These are phyloP conservation scores for Saccharomyces hybrid DNA, from an alignment of 1,139 yeast species.

Conservation along the genomic window DNA sequence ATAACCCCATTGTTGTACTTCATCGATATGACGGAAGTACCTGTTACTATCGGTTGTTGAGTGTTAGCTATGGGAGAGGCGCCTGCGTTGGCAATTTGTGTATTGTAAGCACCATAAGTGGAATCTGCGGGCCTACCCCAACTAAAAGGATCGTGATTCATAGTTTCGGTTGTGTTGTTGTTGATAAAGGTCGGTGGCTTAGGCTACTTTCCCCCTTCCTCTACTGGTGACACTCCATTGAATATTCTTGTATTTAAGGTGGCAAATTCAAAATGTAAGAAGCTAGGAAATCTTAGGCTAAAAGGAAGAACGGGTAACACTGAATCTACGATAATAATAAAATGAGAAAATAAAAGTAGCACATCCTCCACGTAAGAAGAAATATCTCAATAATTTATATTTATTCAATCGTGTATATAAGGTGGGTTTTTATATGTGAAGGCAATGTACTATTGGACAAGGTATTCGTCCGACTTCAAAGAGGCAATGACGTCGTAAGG, in stretches of 20 bases:
- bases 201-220: neutral
- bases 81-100: slow-evolving; percentile 58
- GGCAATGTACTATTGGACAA: slow-evolving; percentile 1
- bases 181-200: neutral
- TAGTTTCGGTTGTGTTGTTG: slow-evolving; percentile 26
- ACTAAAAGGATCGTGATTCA: slow-evolving; percentile 91
- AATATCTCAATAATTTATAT: neutral
- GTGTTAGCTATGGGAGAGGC: slow-evolving; percentile 68
- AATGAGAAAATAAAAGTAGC: neutral
- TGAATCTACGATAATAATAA: too few species aligned
- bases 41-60: slow-evolving; percentile 91
- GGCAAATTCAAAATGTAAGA: neutral
- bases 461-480: slow-evolving; percentile 3
- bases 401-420: neutral
- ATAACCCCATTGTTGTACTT: slow-evolving; percentile 86
- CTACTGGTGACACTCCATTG: too few species aligned
- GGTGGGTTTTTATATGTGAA: neutral
- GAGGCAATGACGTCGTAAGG: slow-evolving; percentile 3
- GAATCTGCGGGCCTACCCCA: slow-evolving; percentile 94
- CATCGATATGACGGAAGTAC: slow-evolving; percentile 88
- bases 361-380: too few species aligned
- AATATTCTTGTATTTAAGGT: neutral
- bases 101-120: slow-evolving; percentile 73
- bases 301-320: neutral
- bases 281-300: neutral